Evolutionary conservation across 805 yeast species (phyloP).

Genomic region (Kuraishia floccosa): DNA sequence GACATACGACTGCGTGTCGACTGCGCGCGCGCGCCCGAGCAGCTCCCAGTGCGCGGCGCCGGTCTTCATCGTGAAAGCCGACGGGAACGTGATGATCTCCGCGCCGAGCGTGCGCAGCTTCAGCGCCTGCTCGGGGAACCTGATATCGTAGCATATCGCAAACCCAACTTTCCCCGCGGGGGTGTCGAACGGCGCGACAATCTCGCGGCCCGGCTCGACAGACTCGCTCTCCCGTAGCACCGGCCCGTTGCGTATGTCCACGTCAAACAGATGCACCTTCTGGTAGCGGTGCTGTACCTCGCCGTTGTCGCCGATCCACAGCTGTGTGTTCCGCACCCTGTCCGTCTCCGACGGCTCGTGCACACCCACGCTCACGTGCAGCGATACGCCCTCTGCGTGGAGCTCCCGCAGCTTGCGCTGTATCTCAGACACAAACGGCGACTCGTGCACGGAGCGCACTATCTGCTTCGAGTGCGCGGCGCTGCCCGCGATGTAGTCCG

Average conservation of each 20-base stretch:
- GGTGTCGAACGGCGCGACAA: constrained; percentile 43
- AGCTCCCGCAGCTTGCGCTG: constrained; percentile 32
- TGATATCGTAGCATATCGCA: constrained; percentile 76
- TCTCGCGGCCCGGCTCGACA: constrained; percentile 64
- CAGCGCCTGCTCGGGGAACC: constrained; percentile 76
- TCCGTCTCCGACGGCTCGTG: constrained; percentile 59
- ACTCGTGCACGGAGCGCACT: constrained; percentile 32
- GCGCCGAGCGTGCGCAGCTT: constrained; percentile 62
- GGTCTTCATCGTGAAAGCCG: constrained; percentile 87
- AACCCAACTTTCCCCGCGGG: constrained; percentile 58
- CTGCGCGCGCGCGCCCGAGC: constrained; percentile 74
- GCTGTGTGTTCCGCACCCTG: constrained; percentile 57
- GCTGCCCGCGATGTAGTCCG: constrained; percentile 73
- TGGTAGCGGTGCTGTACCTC: constrained; percentile 60
- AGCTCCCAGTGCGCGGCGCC: constrained; percentile 88
- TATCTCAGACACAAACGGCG: constrained; percentile 30
- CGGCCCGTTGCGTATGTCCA: constrained; percentile 74
- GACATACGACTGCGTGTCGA: constrained; percentile 81
- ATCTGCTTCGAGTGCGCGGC: constrained; percentile 53
- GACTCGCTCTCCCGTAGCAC: constrained; percentile 65
- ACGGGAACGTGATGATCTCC: constrained; percentile 68
- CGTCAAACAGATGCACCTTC: constrained; percentile 85
- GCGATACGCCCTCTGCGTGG: constrained; percentile 22
- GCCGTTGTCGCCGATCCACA: constrained; percentile 64
- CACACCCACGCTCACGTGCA: constrained; percentile 75